Evolutionary conservation across 805 yeast species (phyloP).

Genomic region (Starmerella floris): DNA sequence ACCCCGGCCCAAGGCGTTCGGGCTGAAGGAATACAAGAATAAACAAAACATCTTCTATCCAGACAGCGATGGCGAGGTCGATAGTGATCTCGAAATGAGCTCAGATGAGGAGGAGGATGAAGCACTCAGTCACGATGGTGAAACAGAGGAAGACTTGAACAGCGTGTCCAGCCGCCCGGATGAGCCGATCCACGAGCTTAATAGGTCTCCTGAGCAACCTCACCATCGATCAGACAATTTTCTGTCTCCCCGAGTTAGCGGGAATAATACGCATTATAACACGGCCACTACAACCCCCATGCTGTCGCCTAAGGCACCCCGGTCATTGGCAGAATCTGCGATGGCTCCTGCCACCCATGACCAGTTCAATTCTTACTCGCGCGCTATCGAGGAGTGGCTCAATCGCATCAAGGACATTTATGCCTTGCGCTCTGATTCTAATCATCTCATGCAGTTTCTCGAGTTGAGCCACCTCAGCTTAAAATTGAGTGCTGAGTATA

Average conservation of each 20-base stretch:
- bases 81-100: constrained; percentile 2
- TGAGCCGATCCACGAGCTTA: too few relatives aligned
- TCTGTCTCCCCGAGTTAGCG: too few relatives aligned
- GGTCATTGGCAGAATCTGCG: too few relatives aligned
- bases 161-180: too few relatives aligned
- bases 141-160: background rate
- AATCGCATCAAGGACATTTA: constrained; percentile 45
- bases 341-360: too few relatives aligned
- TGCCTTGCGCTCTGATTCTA: constrained; percentile 66
- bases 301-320: too few relatives aligned
- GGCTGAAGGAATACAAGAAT: constrained; percentile 10
- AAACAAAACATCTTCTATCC: background rate
- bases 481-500: constrained; percentile 65
- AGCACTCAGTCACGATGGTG: background rate
- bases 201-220: too few relatives aligned
- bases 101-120: constrained; percentile 1
- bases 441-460: constrained; percentile 69
- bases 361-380: constrained; percentile 6
- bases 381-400: constrained; percentile 50
- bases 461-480: constrained; percentile 85
- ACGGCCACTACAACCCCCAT: too few relatives aligned
- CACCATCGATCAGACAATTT: too few relatives aligned
- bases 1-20: constrained; percentile 26
- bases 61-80: background rate
- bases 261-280: too few relatives aligned